phyloP scores from a whole-genome alignment of 768 basidiomycete species.

The Mycena amicta region DNA sequence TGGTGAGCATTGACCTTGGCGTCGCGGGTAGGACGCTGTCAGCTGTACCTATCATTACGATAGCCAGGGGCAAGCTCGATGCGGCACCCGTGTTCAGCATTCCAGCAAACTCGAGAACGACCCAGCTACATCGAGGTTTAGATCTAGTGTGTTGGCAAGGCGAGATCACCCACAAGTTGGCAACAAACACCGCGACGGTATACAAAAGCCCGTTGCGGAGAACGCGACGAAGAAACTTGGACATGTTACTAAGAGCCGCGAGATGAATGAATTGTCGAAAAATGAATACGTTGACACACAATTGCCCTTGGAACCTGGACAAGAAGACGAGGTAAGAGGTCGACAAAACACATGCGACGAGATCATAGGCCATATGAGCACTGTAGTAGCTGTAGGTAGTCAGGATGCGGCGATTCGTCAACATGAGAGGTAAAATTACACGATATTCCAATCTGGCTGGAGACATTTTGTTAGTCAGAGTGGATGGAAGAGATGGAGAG shows the following conservation, averaged over 20 bases:
- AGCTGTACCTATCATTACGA: conserved; percentile 9
- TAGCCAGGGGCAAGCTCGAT: conserved; percentile 10
- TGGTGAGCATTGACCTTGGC: background rate
- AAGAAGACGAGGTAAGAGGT: background rate
- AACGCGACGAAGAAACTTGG: background rate
- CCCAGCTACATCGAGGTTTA: conserved; percentile 1
- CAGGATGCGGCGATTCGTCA: background rate
- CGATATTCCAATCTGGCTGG: conserved; percentile 1
- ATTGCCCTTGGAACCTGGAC: background rate
- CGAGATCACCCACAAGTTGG: background rate
- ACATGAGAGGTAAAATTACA: background rate
- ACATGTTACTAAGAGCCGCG: background rate
- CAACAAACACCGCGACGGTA: background rate
- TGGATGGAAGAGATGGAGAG: background rate
- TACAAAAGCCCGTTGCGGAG: conserved; percentile 1
- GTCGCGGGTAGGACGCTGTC: background rate
- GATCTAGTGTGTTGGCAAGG: background rate
- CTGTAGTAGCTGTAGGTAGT: background rate
- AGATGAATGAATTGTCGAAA: background rate
- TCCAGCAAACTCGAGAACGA: conserved; percentile 7
- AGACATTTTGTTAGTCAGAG: background rate
- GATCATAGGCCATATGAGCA: background rate
- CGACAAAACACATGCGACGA: background rate
- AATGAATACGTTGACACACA: background rate
- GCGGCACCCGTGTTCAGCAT: conserved; percentile 4